Evolutionary conservation across 78 protist genomes (phyloP).

Genomic region (Dictyostelium purpureum): DNA sequence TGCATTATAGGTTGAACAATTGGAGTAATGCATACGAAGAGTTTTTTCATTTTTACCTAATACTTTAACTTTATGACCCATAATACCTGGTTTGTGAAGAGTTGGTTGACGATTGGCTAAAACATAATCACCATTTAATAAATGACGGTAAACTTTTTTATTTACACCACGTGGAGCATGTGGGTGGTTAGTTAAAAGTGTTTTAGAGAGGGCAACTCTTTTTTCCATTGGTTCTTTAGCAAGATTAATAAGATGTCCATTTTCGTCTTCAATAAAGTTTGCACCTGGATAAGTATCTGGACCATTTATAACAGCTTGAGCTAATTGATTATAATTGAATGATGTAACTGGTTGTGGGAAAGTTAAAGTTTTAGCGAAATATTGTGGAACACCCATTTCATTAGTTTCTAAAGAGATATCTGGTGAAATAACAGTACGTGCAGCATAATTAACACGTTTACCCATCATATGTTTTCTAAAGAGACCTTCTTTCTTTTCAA

Average conservation of each 20-base stretch:
- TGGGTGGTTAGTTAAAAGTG: slow-evolving; percentile 69
- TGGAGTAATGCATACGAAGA: slow-evolving; percentile 98
- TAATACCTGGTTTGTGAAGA: slow-evolving; percentile 97
- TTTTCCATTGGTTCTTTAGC: slow-evolving; percentile 32
- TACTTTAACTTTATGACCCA: slow-evolving; percentile 93
- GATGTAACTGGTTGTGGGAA: slow-evolving; percentile 82
- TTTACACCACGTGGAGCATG: slow-evolving; percentile 53
- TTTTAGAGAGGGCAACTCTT: slow-evolving; percentile 84
- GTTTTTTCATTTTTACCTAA: slow-evolving; percentile 86
- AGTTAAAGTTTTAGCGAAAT: slow-evolving; percentile 66
- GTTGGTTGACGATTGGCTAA: slow-evolving; percentile 99
- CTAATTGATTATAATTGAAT: slow-evolving; percentile 74
- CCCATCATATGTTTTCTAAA: slow-evolving; percentile 99
- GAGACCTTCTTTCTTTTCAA: slow-evolving; percentile 98
- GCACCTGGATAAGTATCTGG: slow-evolving; percentile 95
- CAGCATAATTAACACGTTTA: slow-evolving; percentile 99
- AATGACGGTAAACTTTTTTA: slow-evolving; percentile 96
- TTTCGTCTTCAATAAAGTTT: slow-evolving; percentile 85
- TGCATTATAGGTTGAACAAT: slow-evolving; percentile 99
- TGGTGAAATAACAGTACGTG: slow-evolving; percentile 98
- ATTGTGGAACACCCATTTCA: slow-evolving; percentile 94
- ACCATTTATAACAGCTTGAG: slow-evolving; percentile 96
- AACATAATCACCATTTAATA: slow-evolving; percentile 93
- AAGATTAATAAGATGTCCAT: slow-evolving; percentile 79
- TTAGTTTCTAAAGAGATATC: slow-evolving; percentile 93